phyloP scores from a whole-genome alignment of 202 grass and related monocot species.

The Zizania palustris region DNA sequence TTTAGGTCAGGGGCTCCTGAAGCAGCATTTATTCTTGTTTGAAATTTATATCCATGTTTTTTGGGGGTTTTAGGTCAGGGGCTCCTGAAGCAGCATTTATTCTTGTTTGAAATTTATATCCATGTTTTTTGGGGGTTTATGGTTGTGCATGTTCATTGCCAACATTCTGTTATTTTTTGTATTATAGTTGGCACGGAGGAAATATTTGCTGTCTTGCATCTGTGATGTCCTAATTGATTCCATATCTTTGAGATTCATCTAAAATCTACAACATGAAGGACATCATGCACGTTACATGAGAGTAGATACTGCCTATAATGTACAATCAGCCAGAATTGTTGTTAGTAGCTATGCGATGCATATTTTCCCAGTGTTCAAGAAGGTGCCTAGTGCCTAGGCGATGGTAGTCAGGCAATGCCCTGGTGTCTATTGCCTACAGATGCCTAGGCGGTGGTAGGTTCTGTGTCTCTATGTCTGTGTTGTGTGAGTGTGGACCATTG shows the following conservation, averaged over 20 bases:
- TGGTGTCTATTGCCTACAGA: too few relatives aligned
- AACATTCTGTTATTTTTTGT: not conserved
- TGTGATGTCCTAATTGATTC: not conserved
- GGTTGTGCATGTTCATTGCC: not conserved
- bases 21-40: not conserved
- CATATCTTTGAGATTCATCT: not conserved
- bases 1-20: not conserved
- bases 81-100: not conserved
- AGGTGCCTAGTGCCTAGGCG: too few relatives aligned
- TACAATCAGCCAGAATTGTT: not conserved
- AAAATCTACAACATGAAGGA: not conserved
- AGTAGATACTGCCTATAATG: slow-evolving; percentile 12
- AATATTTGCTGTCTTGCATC: not conserved
- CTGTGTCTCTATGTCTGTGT: too few relatives aligned
- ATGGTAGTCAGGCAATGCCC: too few relatives aligned
- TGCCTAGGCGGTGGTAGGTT: too few relatives aligned
- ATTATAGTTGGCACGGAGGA: not conserved
- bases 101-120: not conserved
- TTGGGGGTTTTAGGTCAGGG: not conserved
- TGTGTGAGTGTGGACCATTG: too few relatives aligned
- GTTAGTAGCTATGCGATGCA: slow-evolving; percentile 10
- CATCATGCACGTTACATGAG: not conserved
- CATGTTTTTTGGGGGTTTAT: not conserved
- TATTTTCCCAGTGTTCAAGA: too few relatives aligned
- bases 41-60: not conserved